Evolutionary conservation across 2,329 filamentous ascomycete genomes (phyloP), one percentile per base, ranked within the genome.

Genomic region (Dendrostoma leiphaemia): DNA sequence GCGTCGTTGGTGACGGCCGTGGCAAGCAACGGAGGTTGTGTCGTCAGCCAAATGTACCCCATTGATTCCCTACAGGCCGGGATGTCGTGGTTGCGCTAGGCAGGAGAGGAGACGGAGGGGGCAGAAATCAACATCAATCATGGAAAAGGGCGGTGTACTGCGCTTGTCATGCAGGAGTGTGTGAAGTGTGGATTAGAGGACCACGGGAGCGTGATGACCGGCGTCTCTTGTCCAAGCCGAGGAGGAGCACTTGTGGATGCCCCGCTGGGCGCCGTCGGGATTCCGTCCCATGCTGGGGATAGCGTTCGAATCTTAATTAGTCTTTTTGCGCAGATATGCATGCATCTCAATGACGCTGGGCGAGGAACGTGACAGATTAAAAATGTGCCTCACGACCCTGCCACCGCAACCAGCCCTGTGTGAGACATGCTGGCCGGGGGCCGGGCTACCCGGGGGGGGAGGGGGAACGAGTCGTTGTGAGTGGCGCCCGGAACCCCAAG

Each of bases 141-240:
- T 43, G 34, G 37, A 26, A 53, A 58, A 51, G 54, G 54, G 55
- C 55, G 55, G 55, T 58, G 55, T 55, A 46, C 29, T 29, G 21
- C 37, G 31, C 35, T 41, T 32, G 51, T 28, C 19, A 53, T 31
- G 31, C 28, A 54, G 48, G 26, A 46, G 46, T 23, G 46, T 45
- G 49, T 46, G 43, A 17, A 35, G 35, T 19, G 51, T 54, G 51
- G 51, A 31, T 57, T 41, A 32, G 37, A 52, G 53, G 46, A 47
- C 45, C 32, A 24, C 35, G 40, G 41, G 45, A 35, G 23, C 48
- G 37, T 21, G 53, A 43, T 53, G 49, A 29, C 53, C 53, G 38
- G 40, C 49, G 31, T 26, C 49, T 48, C 49, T 43, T 35, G 48
- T 44, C 43, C 38, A 56, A 37, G 37, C 24, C 49, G 53, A 50